phyloP scores from a whole-genome alignment of 495 filamentous ascomycete genomes.

The Aspergillus wentii region DNA sequence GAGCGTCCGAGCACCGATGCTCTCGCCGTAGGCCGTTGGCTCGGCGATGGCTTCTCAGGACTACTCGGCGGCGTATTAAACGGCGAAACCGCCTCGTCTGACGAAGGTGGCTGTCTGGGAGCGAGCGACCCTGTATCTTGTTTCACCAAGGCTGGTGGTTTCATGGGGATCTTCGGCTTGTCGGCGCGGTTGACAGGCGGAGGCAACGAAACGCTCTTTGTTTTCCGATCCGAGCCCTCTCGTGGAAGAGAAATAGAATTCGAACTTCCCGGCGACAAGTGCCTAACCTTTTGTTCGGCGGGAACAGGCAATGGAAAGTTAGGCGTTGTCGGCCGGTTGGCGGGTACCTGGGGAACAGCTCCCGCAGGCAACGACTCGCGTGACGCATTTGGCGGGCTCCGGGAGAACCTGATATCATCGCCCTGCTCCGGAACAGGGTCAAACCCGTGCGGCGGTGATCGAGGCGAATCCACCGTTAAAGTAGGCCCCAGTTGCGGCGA shows the following conservation, averaged over 20 bases:
- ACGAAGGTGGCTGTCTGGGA: slow-evolving; percentile 29
- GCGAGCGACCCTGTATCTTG: slow-evolving; percentile 25
- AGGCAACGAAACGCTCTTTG: slow-evolving; percentile 47
- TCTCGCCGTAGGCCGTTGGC: slow-evolving; percentile 11
- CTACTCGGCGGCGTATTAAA: slow-evolving; percentile 88
- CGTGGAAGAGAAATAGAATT: slow-evolving; percentile 14
- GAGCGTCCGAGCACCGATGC: slow-evolving; percentile 7
- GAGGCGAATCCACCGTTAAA: slow-evolving; percentile 68
- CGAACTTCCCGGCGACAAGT: slow-evolving; percentile 43
- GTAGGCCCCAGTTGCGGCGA: slow-evolving; percentile 62
- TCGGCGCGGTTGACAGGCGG: slow-evolving; percentile 75
- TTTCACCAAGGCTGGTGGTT: slow-evolving; percentile 34
- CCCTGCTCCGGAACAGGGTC: slow-evolving; percentile 10
- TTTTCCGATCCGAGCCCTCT: slow-evolving; percentile 25
- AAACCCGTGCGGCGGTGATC: slow-evolving; percentile 58
- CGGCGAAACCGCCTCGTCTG: slow-evolving; percentile 64
- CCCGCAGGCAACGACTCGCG: slow-evolving; percentile 25
- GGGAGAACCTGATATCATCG: slow-evolving; percentile 19
- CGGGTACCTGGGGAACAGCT: slow-evolving; percentile 40
- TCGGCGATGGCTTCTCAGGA: slow-evolving; percentile 49
- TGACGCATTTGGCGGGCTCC: slow-evolving; percentile 21
- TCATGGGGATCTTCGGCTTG: slow-evolving; percentile 68
- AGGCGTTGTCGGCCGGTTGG: slow-evolving; percentile 41
- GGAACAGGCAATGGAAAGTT: slow-evolving; percentile 47
- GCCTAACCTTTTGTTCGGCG: slow-evolving; percentile 43